Conservation (phyloP, 2,329 filamentous ascomycete genomes). For the Microthyrium microscopicum region DNA sequence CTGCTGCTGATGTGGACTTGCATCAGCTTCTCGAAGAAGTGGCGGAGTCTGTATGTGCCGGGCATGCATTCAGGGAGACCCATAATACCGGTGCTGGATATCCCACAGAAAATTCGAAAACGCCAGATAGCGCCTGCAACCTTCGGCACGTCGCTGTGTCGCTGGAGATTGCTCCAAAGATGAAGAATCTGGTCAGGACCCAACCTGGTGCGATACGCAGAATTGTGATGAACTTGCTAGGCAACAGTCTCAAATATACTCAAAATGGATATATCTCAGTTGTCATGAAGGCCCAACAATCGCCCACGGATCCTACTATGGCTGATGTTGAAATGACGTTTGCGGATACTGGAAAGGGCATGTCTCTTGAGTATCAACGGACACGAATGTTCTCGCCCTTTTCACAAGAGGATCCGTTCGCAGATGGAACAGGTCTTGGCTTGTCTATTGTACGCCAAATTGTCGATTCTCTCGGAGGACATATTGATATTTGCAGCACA, state of each 20-base stretch:
- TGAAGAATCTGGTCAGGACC: conserved; percentile 35
- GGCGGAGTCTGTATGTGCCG: conserved; percentile 6
- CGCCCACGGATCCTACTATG: background rate
- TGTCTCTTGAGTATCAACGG: conserved; percentile 43
- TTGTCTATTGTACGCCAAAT: conserved; percentile 47
- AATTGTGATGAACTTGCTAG: conserved; percentile 46
- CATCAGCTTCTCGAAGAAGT: conserved; percentile 5
- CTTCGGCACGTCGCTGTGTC: too few species aligned
- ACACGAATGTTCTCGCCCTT: conserved; percentile 47
- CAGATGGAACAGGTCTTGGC: conserved; percentile 46
- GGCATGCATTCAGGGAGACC: conserved; percentile 2
- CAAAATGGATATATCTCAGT: conserved; percentile 33
- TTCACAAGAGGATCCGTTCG: conserved; percentile 43
- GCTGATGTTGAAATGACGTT: conserved; percentile 7
- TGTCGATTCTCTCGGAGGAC: conserved; percentile 42
- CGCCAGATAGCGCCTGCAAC: background rate
- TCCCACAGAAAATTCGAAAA: too few species aligned
- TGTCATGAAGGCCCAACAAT: conserved; percentile 6
- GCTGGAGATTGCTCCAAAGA: too few species aligned
- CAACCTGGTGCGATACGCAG: conserved; percentile 35
- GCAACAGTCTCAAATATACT: conserved; percentile 48
- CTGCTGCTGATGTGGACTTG: conserved; percentile 1
- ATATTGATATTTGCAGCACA: conserved; percentile 36
- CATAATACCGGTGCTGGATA: conserved; percentile 4
- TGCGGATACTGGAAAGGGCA: conserved; percentile 49